Evolutionary conservation across 2,329 filamentous ascomycete species (phyloP).

Genomic region (Pleoardoris graminearum): DNA sequence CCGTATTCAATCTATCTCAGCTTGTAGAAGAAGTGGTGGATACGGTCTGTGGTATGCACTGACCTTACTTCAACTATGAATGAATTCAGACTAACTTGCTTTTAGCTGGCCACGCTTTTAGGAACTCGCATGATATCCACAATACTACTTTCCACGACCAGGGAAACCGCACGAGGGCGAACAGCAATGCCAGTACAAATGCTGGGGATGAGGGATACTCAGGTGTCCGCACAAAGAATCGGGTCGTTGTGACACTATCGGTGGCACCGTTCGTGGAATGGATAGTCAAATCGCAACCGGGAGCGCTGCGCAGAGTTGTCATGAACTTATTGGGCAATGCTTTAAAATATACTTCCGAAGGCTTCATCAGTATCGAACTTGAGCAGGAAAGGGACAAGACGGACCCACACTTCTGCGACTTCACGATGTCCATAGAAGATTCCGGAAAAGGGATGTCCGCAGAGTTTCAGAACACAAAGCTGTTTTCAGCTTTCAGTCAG

Average conservation of each 20-base stretch:
- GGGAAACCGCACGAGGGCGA: slow-evolving; percentile 17
- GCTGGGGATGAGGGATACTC: slow-evolving; percentile 2
- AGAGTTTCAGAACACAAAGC: slow-evolving; percentile 36
- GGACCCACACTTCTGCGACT: slow-evolving; percentile 20
- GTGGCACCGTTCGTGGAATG: slow-evolving; percentile 35
- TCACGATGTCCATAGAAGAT: slow-evolving; percentile 43
- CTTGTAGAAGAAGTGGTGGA: slow-evolving; percentile 58
- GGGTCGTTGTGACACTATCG: slow-evolving; percentile 34
- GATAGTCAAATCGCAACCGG: slow-evolving; percentile 35
- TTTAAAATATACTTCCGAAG: slow-evolving; percentile 40
- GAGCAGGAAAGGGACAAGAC: slow-evolving; percentile 15
- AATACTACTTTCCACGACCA: slow-evolving; percentile 30
- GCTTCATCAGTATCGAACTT: slow-evolving; percentile 35
- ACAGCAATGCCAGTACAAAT: slow-evolving; percentile 21
- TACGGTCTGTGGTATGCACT: slow-evolving; percentile 58
- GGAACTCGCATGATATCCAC: slow-evolving; percentile 29
- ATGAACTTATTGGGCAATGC: slow-evolving; percentile 45
- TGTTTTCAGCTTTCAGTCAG: slow-evolving; percentile 43
- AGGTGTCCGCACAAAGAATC: slow-evolving; percentile 20
- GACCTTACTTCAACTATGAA: too few species aligned
- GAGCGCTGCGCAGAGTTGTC: slow-evolving; percentile 39
- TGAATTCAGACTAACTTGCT: slow-evolving; percentile 46
- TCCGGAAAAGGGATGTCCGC: slow-evolving; percentile 43
- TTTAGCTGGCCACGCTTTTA: slow-evolving; percentile 54
- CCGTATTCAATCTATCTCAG: slow-evolving; percentile 35